A percentile compares a stretch with the other conserved stretches of the same genome.
Evolutionary conservation across 176 grass and related monocot species (phyloP).

Genomic region (Juncus inflexus): DNA sequence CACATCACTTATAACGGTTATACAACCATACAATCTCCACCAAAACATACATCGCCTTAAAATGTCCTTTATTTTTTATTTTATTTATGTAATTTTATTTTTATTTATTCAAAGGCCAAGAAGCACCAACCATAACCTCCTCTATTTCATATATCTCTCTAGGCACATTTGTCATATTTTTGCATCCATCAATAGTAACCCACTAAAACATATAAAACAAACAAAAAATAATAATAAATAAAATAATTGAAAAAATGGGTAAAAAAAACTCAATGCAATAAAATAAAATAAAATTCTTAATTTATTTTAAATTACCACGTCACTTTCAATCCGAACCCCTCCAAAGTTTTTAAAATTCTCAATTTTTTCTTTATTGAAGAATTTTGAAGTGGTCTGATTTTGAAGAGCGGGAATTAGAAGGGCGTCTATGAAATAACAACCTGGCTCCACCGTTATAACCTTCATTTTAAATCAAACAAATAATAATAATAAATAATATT

Average conservation of each 20-base stretch:
- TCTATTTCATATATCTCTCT: constrained; percentile 85
- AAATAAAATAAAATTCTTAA: not conserved
- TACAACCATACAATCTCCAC: no score
- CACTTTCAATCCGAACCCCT: constrained; percentile 92
- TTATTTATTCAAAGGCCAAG: constrained; percentile 50
- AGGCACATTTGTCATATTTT: constrained; percentile 82
- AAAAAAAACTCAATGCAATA: constrained; percentile 11
- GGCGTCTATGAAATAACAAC: constrained; percentile 92
- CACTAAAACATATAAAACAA: constrained; percentile 33
- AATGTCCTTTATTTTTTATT: no score
- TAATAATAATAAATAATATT: no score
- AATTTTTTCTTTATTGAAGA: constrained; percentile 68
- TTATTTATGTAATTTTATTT: not conserved
- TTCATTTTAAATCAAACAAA: constrained; percentile 35
- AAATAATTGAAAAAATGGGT: not conserved
- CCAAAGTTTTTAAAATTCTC: constrained; percentile 68
- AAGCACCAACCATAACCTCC: constrained; percentile 74
- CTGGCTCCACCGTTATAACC: constrained; percentile 95
- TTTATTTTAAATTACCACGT: constrained; percentile 58
- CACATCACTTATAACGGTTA: no score
- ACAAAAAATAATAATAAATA: not conserved
- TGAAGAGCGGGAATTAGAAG: constrained; percentile 51
- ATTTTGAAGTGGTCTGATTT: constrained; percentile 55
- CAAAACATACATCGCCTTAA: no score
- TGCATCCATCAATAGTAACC: constrained; percentile 74